Base-by-base conservation (phyloP, 164 flowering plant genomes). In the Brasenia schreberi region DNA sequence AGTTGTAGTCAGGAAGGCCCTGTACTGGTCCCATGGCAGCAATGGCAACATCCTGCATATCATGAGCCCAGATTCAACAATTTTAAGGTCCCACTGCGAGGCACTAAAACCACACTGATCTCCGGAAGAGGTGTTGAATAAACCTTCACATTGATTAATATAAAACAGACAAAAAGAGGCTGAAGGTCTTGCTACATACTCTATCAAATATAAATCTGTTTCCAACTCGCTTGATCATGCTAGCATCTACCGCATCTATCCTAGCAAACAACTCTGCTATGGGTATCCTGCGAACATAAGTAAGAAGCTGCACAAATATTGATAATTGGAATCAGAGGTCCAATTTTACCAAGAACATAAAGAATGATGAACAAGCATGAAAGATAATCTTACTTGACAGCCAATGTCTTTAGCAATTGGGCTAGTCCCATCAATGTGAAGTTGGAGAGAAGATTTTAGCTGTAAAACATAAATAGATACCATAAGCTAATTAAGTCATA, bases 331-430 rank as follows among this genome's bases (percentile, higher is more conserved):
- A 2, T 45, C 53, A 45, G 11, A 7, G 12, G 27, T 23, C 53
- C 53, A 7, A 45, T 1, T 45, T 45, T 45, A 2, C 53, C 53
- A 45, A 7, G 12, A 45, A 23, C 27, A 45, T 7, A 45, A 45
- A 45, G 12, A 45, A 45, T 45, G 53, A 12, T 45, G 11, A 45
- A 45, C 11, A 45, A 45, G 53, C 7, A 45, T 45, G 53, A 45
- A 45, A 7, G 12, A 45, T 45, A 42, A 63, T 39, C 17, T 43
- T 78, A 95, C 99, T 96, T 95, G 96, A 18, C 96, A 96, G 1
- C 97, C 99, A 78, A 94, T 94, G 73, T 94, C 98, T 80, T 94
- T 97, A 68, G 98, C 96, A 64, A 87, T 74, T 19, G 93, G 86
- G 72, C 96, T 94, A 45, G 90, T 84, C 70, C 98, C 97, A 77